Evolutionary conservation across 371 early-diverging fungal genomes (phyloP).

Genomic region (Fennellomyces sp.): DNA sequence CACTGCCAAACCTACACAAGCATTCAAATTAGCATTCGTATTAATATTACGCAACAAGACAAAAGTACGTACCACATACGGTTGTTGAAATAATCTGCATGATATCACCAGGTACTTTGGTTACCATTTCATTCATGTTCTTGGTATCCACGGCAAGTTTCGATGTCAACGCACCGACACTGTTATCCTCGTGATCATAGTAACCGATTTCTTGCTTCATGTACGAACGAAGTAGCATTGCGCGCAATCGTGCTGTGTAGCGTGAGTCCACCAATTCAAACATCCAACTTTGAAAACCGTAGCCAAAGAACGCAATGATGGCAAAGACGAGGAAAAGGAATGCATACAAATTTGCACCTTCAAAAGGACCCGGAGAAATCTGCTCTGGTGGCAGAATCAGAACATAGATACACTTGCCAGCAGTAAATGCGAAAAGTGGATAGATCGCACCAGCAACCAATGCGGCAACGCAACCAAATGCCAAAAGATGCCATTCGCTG

Average conservation of each 20-base stretch:
- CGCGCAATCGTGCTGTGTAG: constrained; percentile 59
- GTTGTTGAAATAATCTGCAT: constrained; percentile 48
- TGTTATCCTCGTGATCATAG: constrained; percentile 81
- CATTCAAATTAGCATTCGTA: constrained; percentile 35
- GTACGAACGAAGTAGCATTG: constrained; percentile 52
- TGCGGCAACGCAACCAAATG: constrained; percentile 43
- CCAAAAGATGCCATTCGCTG: constrained; percentile 34
- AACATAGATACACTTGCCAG: constrained; percentile 23
- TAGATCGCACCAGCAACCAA: constrained; percentile 54
- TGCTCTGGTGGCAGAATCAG: constrained; percentile 14
- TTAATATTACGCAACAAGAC: neutral
- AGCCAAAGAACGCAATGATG: constrained; percentile 45
- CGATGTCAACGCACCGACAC: constrained; percentile 78
- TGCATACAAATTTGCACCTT: constrained; percentile 69
- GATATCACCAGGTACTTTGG: constrained; percentile 59
- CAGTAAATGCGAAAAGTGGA: constrained; percentile 33
- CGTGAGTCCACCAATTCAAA: constrained; percentile 56
- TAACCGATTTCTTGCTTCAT: constrained; percentile 79
- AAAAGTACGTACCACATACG: constrained; percentile 17
- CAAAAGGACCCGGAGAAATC: constrained; percentile 32
- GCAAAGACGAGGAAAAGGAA: constrained; percentile 70
- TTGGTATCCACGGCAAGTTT: constrained; percentile 79
- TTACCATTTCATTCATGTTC: constrained; percentile 60
- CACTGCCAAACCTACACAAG: constrained; percentile 42
- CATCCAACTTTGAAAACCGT: constrained; percentile 22